Percentiles rank a stretch among this genome's conserved stretches.
phyloP scores from a whole-genome alignment of 2,329 filamentous ascomycete species.

The Fusarium austroafricanum region DNA sequence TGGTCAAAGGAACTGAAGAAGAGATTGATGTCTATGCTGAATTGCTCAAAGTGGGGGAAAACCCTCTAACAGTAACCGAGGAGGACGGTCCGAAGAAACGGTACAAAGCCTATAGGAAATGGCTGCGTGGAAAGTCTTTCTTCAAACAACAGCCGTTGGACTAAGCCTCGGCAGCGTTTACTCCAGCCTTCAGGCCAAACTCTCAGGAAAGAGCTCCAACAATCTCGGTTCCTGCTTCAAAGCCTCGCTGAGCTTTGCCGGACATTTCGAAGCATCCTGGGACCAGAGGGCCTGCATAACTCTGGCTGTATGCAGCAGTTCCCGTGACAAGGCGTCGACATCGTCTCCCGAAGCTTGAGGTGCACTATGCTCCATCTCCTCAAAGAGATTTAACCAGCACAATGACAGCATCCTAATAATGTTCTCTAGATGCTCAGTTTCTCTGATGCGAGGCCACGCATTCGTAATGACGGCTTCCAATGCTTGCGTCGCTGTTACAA shows the following conservation, averaged over 20 bases:
- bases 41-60: constrained; percentile 80
- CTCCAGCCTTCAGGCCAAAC: background rate
- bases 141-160: constrained; percentile 88
- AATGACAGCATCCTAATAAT: constrained; percentile 70
- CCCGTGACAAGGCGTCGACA: constrained; percentile 19
- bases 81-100: constrained; percentile 92
- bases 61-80: constrained; percentile 86
- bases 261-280: constrained; percentile 17
- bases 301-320: constrained; percentile 35
- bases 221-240: constrained; percentile 48
- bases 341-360: background rate
- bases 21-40: constrained; percentile 74
- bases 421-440: constrained; percentile 68
- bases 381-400: constrained; percentile 70
- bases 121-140: constrained; percentile 92
- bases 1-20: constrained; percentile 61
- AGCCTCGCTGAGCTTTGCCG: constrained; percentile 31
- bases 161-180: constrained; percentile 47
- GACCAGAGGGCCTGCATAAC: constrained; percentile 43
- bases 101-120: constrained; percentile 96
- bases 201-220: constrained; percentile 40
- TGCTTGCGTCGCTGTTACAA: constrained; percentile 64
- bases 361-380: constrained; percentile 52
- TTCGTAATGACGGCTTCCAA: constrained; percentile 69
- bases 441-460: constrained; percentile 75